Base-by-base conservation (phyloP, 2,329 filamentous ascomycete genomes). In the Phyllosticta citriasiana region DNA sequence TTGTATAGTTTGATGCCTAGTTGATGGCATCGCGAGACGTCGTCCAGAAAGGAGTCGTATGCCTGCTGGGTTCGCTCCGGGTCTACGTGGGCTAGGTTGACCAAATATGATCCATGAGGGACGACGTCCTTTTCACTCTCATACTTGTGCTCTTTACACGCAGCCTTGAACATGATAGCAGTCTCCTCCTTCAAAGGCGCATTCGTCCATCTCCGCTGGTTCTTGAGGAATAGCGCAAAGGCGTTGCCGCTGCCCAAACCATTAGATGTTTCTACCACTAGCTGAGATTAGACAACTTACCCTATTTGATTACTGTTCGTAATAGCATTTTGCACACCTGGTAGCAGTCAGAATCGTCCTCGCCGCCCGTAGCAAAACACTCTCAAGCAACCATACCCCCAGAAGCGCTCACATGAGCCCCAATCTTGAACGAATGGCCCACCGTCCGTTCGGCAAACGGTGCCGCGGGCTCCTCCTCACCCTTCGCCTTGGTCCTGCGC, bases 1-100 rank as follows among this genome's bases (percentile, higher is more conserved):
- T 99, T 99, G 79, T 97, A 99, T n/a, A 97, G 81, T 64, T 78
- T 81, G 69, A 99, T 96, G 1, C 91, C 91, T 0, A 99, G 83
- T 54, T 82, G 80, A 70, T 96, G 89, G 73, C 94, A 97, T 9
- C 94, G 85, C 57, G 84, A 78, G 1, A 99, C 80, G 72, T 99
- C 94, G 68, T 99, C 92, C 16, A 96, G 70, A 73, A 99, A 99
- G 62, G 85, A 84, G 50, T 79, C 81, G 71, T 96, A 97, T 1
- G 92, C 92, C 77, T 97, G 91, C 57, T 85, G 82, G 1, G 91
- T 89, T 72, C 96, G 95, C 50, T 81, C 82, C 26, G 83, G 73
- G 69, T 97, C 92, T 4, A 85, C 81, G 70, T 96, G 91, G 0
- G 94, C 94, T 5, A 99, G 84, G 71, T 99, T 99, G 69, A 99